Evolutionary conservation across 441 rosid genomes (phyloP).

Genomic region (Gossypium schwendimanii): DNA sequence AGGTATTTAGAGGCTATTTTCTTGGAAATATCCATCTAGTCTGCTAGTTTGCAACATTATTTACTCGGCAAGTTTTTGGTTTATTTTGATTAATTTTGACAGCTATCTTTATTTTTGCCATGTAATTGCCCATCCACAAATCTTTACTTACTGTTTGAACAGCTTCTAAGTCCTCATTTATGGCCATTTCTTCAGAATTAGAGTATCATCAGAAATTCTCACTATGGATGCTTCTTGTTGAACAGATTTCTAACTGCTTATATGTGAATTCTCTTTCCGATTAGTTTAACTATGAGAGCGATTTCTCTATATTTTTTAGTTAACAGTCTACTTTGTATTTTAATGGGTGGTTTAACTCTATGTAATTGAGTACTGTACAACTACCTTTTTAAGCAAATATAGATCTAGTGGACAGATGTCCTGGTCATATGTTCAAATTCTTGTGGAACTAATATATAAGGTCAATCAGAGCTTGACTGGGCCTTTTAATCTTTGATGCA

Average conservation of each 20-base stretch:
- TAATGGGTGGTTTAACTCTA: neutral
- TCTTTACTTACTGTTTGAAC: neutral
- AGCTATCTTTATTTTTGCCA: neutral
- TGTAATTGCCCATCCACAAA: neutral
- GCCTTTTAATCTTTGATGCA: conserved; percentile 29
- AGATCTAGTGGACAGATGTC: neutral
- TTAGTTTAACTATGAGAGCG: neutral
- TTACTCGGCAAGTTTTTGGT: neutral
- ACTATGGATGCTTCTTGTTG: neutral
- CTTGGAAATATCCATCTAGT: neutral
- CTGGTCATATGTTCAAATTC: neutral
- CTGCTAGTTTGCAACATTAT: neutral
- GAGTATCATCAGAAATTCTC: neutral
- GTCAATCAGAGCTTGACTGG: conserved; percentile 12
- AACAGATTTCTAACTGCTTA: neutral
- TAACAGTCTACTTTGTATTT: neutral
- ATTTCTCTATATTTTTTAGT: neutral
- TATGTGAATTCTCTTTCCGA: neutral
- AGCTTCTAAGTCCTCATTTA: neutral
- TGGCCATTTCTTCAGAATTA: neutral
- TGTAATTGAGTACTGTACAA: neutral
- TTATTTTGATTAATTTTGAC: neutral
- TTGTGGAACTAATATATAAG: neutral
- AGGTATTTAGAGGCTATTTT: conserved; percentile 39
- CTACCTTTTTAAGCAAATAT: neutral